A percentile compares a stretch with the other conserved stretches of the same genome.
Conservation (phyloP, 352 stramenopile species). For the Phytophthora cryptogea region DNA sequence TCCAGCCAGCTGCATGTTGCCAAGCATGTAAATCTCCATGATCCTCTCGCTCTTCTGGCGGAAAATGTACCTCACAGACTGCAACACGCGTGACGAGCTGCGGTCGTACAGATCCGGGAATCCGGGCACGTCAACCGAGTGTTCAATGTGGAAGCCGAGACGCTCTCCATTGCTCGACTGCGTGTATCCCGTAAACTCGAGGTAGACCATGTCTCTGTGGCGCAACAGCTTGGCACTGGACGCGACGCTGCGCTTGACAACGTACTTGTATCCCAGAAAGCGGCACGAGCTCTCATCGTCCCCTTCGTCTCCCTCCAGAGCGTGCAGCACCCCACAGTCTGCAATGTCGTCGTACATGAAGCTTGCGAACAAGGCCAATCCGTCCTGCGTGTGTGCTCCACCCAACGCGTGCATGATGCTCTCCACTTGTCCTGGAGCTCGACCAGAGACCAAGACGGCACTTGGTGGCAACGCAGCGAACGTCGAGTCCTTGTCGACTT, state of each 20-base stretch:
- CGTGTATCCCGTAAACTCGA: conserved; percentile 46
- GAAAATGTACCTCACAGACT: conserved; percentile 42
- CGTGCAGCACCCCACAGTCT: conserved; percentile 46
- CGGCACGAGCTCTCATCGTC: conserved; percentile 34
- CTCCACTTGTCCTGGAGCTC: conserved; percentile 36
- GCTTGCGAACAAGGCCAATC: conserved; percentile 39
- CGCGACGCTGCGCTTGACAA: conserved; percentile 34
- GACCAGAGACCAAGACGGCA: conserved; percentile 36
- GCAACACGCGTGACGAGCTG: conserved; percentile 16
- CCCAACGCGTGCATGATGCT: conserved; percentile 46
- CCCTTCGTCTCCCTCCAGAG: conserved; percentile 22
- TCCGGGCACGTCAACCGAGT: conserved; percentile 38
- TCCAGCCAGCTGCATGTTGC: conserved; percentile 23
- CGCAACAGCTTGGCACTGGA: conserved; percentile 11
- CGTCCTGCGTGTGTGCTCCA: conserved; percentile 34
- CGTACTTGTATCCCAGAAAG: conserved; percentile 56
- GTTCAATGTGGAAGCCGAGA: conserved; percentile 46
- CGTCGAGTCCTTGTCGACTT: background rate
- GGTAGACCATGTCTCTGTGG: conserved; percentile 39
- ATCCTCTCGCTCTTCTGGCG: conserved; percentile 36
- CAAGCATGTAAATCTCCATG: conserved; percentile 36
- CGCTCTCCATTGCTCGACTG: conserved; percentile 35
- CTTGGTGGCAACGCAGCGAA: conserved; percentile 23
- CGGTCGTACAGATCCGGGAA: conserved; percentile 34
- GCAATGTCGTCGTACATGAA: conserved; percentile 48